A percentile compares a stretch with the other conserved stretches of the same genome.
These are phyloP conservation scores for Podila minutissima DNA, from an alignment of 192 early-diverging fungal species.

Conservation along the genomic window DNA sequence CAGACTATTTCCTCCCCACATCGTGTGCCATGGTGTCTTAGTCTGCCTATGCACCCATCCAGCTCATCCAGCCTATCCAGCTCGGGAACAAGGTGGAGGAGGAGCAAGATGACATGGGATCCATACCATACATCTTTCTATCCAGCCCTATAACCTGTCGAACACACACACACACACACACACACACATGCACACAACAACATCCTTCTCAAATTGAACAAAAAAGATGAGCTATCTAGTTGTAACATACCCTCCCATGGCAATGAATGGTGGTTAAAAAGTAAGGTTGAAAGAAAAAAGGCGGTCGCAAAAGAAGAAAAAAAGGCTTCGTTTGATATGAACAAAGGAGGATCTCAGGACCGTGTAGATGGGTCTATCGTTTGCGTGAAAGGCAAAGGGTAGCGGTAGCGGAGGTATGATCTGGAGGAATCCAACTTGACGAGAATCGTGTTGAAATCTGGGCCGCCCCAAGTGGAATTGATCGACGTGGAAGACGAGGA, in stretches of 20 bases:
- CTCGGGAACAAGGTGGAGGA: too few species aligned
- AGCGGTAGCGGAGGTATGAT: conserved; percentile 49
- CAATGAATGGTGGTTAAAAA: conserved; percentile 19
- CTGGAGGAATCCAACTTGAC: conserved; percentile 53
- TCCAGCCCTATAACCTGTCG: too few species aligned
- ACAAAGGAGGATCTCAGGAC: neutral
- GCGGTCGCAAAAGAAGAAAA: neutral
- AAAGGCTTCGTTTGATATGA: neutral
- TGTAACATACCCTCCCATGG: conserved; percentile 44
- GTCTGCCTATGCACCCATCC: too few species aligned
- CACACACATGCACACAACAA: neutral
- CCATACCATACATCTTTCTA: too few species aligned
- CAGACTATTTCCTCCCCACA: conserved; percentile 19
- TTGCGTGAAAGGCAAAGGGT: conserved; percentile 53
- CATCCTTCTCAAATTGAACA: neutral
- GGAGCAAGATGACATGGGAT: too few species aligned
- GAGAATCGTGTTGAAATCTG: neutral
- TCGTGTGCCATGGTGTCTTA: too few species aligned
- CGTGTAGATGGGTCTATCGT: conserved; percentile 22
- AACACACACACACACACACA: neutral
- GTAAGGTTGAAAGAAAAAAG: neutral
- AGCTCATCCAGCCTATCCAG: too few species aligned
- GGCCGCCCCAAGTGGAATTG: conserved; percentile 6
- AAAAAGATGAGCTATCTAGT: neutral
- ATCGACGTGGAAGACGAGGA: conserved; percentile 9